A percentile compares a stretch with the other conserved stretches of the same genome.
Evolutionary conservation across 1,284 basidiomycete species (phyloP).

Genomic region (Pseudomicrostroma phylloplanum): DNA sequence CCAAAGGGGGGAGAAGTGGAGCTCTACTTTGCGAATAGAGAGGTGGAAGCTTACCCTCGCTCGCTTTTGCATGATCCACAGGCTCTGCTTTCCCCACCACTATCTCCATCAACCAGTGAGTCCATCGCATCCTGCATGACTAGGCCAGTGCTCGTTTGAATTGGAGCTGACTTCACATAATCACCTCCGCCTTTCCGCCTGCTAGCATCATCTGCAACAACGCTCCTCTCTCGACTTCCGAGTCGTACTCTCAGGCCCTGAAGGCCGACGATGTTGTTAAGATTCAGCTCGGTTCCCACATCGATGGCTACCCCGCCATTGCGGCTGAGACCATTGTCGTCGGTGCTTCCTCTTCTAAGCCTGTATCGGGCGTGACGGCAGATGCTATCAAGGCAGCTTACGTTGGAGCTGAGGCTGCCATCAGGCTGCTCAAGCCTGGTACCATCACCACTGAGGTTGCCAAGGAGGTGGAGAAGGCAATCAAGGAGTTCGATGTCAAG

Average conservation of each 20-base stretch:
- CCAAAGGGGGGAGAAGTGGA: neutral
- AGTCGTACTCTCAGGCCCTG: slow-evolving; percentile 58
- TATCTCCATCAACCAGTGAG: slow-evolving; percentile 72
- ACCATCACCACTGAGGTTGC: slow-evolving; percentile 93
- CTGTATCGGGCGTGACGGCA: slow-evolving; percentile 76
- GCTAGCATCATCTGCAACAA: slow-evolving; percentile 56
- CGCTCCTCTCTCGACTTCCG: slow-evolving; percentile 58
- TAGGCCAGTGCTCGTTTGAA: too few species aligned
- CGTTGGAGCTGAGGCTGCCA: slow-evolving; percentile 79
- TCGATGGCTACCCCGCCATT: slow-evolving; percentile 82
- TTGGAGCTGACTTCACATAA: too few species aligned
- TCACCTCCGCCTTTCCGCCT: neutral
- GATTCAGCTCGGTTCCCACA: slow-evolving; percentile 89
- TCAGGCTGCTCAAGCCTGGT: slow-evolving; percentile 57
- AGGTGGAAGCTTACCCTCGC: neutral
- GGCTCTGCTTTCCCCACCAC: slow-evolving; percentile 78
- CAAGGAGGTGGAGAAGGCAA: slow-evolving; percentile 70
- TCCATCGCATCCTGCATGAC: neutral
- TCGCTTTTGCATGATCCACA: neutral
- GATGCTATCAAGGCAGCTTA: slow-evolving; percentile 90
- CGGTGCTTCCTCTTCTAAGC: slow-evolving; percentile 67
- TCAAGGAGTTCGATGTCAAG: slow-evolving; percentile 50
- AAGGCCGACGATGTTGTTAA: slow-evolving; percentile 90
- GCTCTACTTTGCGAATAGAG: neutral
- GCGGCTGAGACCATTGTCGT: slow-evolving; percentile 67